Percentiles rank a stretch among this genome's conserved stretches.
Evolutionary conservation across 1,284 basidiomycete genomes (phyloP).

Genomic region (Leccinum holopus): DNA sequence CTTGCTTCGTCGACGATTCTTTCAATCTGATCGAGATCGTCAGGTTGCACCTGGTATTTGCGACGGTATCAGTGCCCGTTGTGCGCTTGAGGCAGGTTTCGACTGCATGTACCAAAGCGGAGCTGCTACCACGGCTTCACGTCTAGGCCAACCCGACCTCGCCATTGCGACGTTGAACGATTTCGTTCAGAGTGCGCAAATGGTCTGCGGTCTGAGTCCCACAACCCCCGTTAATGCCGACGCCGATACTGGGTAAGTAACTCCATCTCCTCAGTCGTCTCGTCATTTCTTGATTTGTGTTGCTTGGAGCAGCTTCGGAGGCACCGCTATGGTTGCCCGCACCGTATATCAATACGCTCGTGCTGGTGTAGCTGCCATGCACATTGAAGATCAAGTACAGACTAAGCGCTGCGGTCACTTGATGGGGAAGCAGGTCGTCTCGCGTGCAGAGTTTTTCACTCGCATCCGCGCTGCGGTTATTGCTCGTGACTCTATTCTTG

Average conservation of each 20-base stretch:
- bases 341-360: constrained; percentile 71
- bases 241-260: constrained; percentile 68
- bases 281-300: neutral
- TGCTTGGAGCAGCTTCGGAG: constrained; percentile 56
- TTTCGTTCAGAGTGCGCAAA: constrained; percentile 61
- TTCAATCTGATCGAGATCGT: neutral
- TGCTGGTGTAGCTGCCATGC: constrained; percentile 72
- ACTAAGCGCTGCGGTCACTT: constrained; percentile 83
- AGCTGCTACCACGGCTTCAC: constrained; percentile 74
- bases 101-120: constrained; percentile 76
- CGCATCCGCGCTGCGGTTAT: constrained; percentile 77
- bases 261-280: neutral
- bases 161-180: constrained; percentile 81
- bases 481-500: constrained; percentile 68
- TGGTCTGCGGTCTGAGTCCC: constrained; percentile 67
- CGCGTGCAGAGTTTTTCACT: constrained; percentile 70
- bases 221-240: constrained; percentile 74
- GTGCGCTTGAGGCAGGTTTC: constrained; percentile 76
- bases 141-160: constrained; percentile 75
- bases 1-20: too few species aligned
- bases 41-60: constrained; percentile 77
- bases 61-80: constrained; percentile 78
- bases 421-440: constrained; percentile 74
- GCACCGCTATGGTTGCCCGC: constrained; percentile 73
- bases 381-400: constrained; percentile 84